Evolutionary conservation across 139 green algal species (phyloP).

Genomic region (Yamagishiella unicocca): DNA sequence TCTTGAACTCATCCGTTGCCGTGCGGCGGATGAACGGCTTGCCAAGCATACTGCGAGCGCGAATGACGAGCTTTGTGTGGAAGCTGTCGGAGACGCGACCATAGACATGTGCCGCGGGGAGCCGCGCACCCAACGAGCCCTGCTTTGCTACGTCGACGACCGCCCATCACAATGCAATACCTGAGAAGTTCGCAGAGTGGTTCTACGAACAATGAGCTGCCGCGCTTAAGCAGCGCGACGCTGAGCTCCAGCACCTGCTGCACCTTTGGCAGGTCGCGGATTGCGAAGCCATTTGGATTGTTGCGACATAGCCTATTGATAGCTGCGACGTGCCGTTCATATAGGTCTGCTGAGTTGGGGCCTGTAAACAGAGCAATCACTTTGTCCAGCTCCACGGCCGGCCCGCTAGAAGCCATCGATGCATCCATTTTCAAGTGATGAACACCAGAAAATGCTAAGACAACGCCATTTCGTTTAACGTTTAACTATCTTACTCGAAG

Average conservation of each 20-base stretch:
- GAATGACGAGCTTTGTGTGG: no score
- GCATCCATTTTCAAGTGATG: background rate
- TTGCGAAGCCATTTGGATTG: slow-evolving; percentile 49
- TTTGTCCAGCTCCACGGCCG: slow-evolving; percentile 49
- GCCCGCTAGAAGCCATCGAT: background rate
- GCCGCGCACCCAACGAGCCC: no score
- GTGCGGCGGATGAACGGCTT: slow-evolving; percentile 37
- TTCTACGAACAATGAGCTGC: slow-evolving; percentile 45
- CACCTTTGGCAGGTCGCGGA: slow-evolving; percentile 59
- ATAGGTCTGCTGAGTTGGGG: slow-evolving; percentile 45
- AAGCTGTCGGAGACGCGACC: no score
- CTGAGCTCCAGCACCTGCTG: slow-evolving; percentile 59
- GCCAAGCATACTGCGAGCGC: background rate
- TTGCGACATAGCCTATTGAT: slow-evolving; percentile 43
- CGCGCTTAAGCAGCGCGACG: slow-evolving; percentile 45
- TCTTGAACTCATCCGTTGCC: slow-evolving; percentile 47
- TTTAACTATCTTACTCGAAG: slow-evolving; percentile 14
- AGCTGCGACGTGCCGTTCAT: slow-evolving; percentile 54
- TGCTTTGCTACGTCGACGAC: no score
- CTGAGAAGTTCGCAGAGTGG: slow-evolving; percentile 50
- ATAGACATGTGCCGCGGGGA: slow-evolving; percentile 20
- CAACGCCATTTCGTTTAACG: no score
- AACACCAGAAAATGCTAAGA: background rate
- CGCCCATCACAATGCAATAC: slow-evolving; percentile 29
- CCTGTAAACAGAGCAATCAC: slow-evolving; percentile 58